Base-by-base conservation (phyloP, 306 rosid genomes). In the Cucurbita moschata region DNA sequence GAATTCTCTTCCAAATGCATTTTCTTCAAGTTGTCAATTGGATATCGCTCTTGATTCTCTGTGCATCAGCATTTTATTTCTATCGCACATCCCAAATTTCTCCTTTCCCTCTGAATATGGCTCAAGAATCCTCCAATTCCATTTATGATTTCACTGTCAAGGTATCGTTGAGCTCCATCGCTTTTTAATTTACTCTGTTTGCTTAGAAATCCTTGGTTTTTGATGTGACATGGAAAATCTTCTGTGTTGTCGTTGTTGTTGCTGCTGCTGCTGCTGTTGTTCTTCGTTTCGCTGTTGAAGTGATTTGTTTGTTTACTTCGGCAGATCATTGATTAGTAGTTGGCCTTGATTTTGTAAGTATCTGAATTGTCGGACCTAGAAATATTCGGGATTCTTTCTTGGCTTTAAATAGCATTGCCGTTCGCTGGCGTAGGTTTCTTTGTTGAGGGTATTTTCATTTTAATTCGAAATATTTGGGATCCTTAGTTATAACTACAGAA, bases 141-240 rank as follows among this genome's bases (percentile, higher is more conserved):
- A 72, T 90, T 1, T 88, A 85, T 73, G 96, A 89, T 60, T 87
- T 89, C 86, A 81, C 96, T 46, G 96, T 92, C 85, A 88, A 88
- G 96, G 96, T 85, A 72, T 13, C 38, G 14, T 49, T 49, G 30
- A 39, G 10, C 8, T 37, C 16, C 30, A 15, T 19, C 10, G 19
- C n/a, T 74, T 0, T 65, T 26, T 26, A 10, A 0, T 26, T 49
- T 7, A 14, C 38, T 46, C 4, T 69, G 61, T 43, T 78, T 81
- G 74, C 43, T 39, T 7, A 15, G 55, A 51, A 51, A 51, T 51
- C 16, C 16, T 8, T 51, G 16, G 8, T 15, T 50, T 50, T 57
- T 57, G 62, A 57, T 58, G 64, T 9, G 8, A 58, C 44, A 10
- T 38, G 51, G 30, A 42, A 54, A 11, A 6, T 49, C 13, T 21